phyloP scores from a whole-genome alignment of 768 basidiomycete genomes.

The Pleurotus ostreatus region DNA sequence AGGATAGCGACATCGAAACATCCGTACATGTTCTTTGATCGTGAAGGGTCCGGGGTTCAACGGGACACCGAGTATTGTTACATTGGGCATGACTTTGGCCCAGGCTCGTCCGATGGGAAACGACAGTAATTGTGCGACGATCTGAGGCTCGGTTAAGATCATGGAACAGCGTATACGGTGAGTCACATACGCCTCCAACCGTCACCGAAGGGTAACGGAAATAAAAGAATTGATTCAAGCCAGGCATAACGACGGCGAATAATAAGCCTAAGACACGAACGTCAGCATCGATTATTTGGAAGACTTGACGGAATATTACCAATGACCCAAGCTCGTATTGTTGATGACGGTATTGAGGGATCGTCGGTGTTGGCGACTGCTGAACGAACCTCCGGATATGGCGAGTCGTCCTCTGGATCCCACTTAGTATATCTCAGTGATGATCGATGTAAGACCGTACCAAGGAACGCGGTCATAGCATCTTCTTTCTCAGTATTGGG shows the following conservation, averaged over 20 bases:
- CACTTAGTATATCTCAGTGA: not conserved
- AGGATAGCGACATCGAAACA: conserved; percentile 33
- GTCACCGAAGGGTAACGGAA: conserved; percentile 46
- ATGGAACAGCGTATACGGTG: conserved; percentile 20
- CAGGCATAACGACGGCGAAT: conserved; percentile 53
- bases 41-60: conserved; percentile 76
- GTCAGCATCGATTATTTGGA: not conserved
- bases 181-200: conserved; percentile 33
- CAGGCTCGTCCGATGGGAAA: conserved; percentile 64
- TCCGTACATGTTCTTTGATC: conserved; percentile 72
- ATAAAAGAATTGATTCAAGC: conserved; percentile 50
- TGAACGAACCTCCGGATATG: conserved; percentile 72
- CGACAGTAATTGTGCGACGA: conserved; percentile 69
- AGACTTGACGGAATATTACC: conserved; percentile 28
- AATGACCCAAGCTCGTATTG: conserved; percentile 48
- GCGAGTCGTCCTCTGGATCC: conserved; percentile 59
- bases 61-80: conserved; percentile 52
- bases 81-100: conserved; percentile 49
- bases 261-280: not conserved
- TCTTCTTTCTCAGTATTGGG: conserved; percentile 39
- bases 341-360: conserved; percentile 50
- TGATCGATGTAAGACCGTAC: conserved; percentile 21
- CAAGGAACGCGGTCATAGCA: conserved; percentile 28
- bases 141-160: conserved; percentile 17
- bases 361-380: conserved; percentile 66